Evolutionary conservation across 495 filamentous ascomycete species (phyloP), one percentile per base, ranked within the genome.

Genomic region (Tuber indicum): DNA sequence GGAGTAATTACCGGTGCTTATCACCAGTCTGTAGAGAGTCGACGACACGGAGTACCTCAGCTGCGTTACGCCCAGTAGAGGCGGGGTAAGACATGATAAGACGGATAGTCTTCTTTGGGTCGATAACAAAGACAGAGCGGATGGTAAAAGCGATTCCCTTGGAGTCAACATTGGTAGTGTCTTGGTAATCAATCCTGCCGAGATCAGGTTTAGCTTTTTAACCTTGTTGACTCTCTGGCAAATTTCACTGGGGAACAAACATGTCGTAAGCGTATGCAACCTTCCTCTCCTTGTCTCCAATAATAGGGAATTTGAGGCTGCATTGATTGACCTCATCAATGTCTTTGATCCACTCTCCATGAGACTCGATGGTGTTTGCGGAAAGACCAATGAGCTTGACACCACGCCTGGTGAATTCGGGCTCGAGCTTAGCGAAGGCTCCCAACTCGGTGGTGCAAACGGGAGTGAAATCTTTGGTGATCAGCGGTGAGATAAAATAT

Each of bases 381-480:
- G 92, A 96, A 78, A 99, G 89, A 78, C 96, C 96, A 81, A 99
- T 97, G 83, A 99, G 87, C 91, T 98, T 94, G 84, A 97, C 93
- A 76, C 92, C 92, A 81, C 96, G 92, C 87, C 93, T 93, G 83
- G 88, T 88, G 89, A 99, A 99, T 87, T 99, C 96, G 76, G 94
- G 93, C 89, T 97, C 93, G 78, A 98, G 92, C 86, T 97, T 97
- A 81, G 96, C 94, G 84, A 91, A 97, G 78, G 96, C 96, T 84
- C 96, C 96, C 80, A 99, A 92, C 90, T 99, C 96, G 76, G 96
- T 99, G 85, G 96, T 99, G 89, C 96, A 99, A 79, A 99, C 94
- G 79, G 94, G 94, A 12, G 94, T 94, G 87, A 91, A 94, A 86
- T 94, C 92, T 83, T 70, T 19, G 66, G 44, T 46, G 44, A 39